These are phyloP conservation scores for Trichoderma sp. DNA, from an alignment of 2,329 filamentous ascomycete genomes.

Conservation along the genomic window DNA sequence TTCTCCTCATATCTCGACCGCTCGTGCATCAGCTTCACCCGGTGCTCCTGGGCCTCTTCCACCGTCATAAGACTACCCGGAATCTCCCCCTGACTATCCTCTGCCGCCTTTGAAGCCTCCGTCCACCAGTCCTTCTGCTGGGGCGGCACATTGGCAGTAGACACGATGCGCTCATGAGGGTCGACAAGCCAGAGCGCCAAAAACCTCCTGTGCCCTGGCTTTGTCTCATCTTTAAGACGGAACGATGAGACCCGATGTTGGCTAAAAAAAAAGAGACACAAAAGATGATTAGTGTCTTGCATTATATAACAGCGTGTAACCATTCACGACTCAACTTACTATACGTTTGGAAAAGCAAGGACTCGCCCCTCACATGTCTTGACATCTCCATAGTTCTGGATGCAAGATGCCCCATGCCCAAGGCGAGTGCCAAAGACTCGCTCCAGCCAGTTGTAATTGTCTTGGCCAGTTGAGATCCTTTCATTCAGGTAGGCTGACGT, in stretches of 20 bases:
- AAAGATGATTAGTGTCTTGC: neutral
- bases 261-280: neutral
- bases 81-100: neutral
- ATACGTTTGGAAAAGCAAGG: constrained; percentile 29
- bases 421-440: constrained; percentile 21
- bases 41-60: constrained; percentile 14
- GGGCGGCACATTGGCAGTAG: constrained; percentile 35
- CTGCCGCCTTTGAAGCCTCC: neutral
- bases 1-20: neutral
- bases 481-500: neutral
- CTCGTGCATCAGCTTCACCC: constrained; percentile 20
- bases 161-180: constrained; percentile 40
- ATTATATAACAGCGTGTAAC: neutral
- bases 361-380: constrained; percentile 26
- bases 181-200: constrained; percentile 55
- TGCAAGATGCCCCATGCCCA: neutral
- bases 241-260: constrained; percentile 37
- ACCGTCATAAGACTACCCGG: constrained; percentile 9
- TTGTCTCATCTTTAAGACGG: constrained; percentile 43
- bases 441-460: constrained; percentile 20
- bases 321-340: constrained; percentile 14
- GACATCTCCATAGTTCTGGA: constrained; percentile 28
- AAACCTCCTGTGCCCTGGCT: constrained; percentile 51
- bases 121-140: constrained; percentile 35
- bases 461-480: neutral